Percentiles rank a stretch among this genome's conserved stretches.
These are phyloP conservation scores for Candida mesenterica DNA, from an alignment of 1,139 yeast species.

Conservation along the genomic window DNA sequence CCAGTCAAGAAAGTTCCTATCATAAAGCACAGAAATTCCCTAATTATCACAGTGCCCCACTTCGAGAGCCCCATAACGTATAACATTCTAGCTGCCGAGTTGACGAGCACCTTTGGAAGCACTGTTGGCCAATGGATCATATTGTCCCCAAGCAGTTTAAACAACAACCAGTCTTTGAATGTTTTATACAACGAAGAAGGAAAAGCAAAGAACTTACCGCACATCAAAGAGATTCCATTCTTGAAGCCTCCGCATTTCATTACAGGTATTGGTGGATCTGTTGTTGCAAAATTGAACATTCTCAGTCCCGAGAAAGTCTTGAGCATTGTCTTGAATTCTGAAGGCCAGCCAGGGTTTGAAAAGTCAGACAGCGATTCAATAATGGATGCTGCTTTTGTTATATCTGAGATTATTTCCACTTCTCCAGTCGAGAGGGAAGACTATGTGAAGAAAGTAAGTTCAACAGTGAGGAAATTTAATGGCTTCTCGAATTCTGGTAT, in stretches of 20 bases:
- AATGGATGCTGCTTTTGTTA: conserved; percentile 31
- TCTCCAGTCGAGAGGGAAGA: conserved; percentile 13
- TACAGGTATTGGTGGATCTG: conserved; percentile 50
- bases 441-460: conserved; percentile 27
- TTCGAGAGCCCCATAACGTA: conserved; percentile 30
- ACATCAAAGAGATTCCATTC: conserved; percentile 24
- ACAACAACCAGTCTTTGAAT: conserved; percentile 30
- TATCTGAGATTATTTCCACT: conserved; percentile 17
- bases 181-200: conserved; percentile 5
- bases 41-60: conserved; percentile 33
- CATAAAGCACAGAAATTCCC: conserved; percentile 10
- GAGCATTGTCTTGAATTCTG: conserved; percentile 45
- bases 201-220: conserved; percentile 1
- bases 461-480: conserved; percentile 34
- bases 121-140: conserved; percentile 26
- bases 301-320: conserved; percentile 9
- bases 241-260: conserved; percentile 56
- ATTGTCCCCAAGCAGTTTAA: conserved; percentile 36
- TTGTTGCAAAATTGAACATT: conserved; percentile 28
- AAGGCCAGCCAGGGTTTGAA: conserved; percentile 59
- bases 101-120: conserved; percentile 16
- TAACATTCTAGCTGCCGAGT: conserved; percentile 27
- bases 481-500: conserved; percentile 38
- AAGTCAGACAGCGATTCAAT: conserved; percentile 37
- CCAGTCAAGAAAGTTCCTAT: conserved; percentile 27